Percentiles rank a stretch among this genome's conserved stretches.
Conservation (phyloP, 2,329 filamentous ascomycete species). For the Epichloe sibirici region DNA sequence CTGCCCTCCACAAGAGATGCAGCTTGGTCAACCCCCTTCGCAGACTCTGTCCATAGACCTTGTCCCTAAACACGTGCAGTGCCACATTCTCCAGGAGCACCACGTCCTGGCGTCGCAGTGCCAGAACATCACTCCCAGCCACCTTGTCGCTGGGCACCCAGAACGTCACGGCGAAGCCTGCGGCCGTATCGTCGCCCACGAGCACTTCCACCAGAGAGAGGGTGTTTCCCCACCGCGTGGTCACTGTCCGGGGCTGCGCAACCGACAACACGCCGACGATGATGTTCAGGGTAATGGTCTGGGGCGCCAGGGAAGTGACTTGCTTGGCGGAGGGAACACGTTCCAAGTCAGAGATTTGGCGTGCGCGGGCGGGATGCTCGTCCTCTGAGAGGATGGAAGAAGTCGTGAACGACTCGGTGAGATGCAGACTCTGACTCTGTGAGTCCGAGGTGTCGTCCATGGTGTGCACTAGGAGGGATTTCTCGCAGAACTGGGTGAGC, state of each 20-base stretch:
- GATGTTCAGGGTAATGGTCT: conserved; percentile 71
- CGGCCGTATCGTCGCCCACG: conserved; percentile 73
- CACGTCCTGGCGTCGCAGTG: conserved; percentile 59
- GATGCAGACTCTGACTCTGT: conserved; percentile 18
- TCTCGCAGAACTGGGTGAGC: conserved; percentile 60
- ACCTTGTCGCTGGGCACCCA: conserved; percentile 50
- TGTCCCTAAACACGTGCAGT: conserved; percentile 59
- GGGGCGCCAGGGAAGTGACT: conserved; percentile 56
- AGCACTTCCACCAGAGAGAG: conserved; percentile 63
- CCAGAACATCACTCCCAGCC: conserved; percentile 20
- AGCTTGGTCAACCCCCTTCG: conserved; percentile 60
- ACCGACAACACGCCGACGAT: conserved; percentile 70
- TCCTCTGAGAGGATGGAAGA: conserved; percentile 12
- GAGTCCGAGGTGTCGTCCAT: conserved; percentile 48
- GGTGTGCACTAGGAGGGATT: conserved; percentile 61
- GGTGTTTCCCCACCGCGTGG: conserved; percentile 48
- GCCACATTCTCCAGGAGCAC: conserved; percentile 71
- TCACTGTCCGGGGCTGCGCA: conserved; percentile 53
- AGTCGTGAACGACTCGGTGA: conserved; percentile 10
- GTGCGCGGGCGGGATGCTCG: conserved; percentile 14
- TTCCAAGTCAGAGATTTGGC: conserved; percentile 42
- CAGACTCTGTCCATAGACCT: conserved; percentile 77
- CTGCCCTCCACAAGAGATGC: conserved; percentile 48
- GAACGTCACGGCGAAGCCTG: conserved; percentile 72
- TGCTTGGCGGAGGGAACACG: conserved; percentile 57